Base-by-base conservation (phyloP, 2,329 filamentous ascomycete species). In the Aspergillus proliferans region DNA sequence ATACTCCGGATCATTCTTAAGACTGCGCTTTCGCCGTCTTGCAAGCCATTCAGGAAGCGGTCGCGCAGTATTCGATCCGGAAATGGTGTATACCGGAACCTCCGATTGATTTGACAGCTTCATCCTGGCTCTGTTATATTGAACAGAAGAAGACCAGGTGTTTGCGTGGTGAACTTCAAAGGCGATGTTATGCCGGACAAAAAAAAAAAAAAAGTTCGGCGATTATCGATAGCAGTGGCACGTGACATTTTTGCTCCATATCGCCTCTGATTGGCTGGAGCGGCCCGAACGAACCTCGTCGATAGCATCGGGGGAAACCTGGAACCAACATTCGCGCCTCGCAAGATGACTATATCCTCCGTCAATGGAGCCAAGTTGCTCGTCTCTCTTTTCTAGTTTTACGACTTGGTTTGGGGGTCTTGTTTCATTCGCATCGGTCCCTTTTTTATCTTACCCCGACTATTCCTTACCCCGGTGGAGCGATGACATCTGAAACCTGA, bases 31-130 rank as follows among this genome's bases (percentile, higher is more conserved):
- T 66, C 92, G 80, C 61, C 89, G 86, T 57, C 89, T 82, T 30
- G 90, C 87, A 52, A 98, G 86, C 91, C 93, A 98, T 72, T 98
- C 93, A 52, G 93, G 93, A 26, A 98, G 79, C 18, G 88, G 88
- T 22, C 92, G 82, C 6, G 89, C 87, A 15, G 88, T 92, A 33
- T 88, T 88, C 30, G 89, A 88, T 56, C 93, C 94, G 34, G 92
- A 90, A 62, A 98, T 88, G 47, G 93, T 97, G 66, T 98, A 98
- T 2, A 96, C 91, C 49, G 88, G 87, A 51, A 95, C 87, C 41
- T 85, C 80, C 54, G 88, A 88, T 56, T 88, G 84, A 61, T 89
- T 76, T 45, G 72, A 72, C 55, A 76, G 66, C 65, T 75, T 76
- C 74, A 77, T 77, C 43, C 52, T 57, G 47, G 50, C 47, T 47